Evolutionary conservation across 257 asterid species (phyloP), one percentile per base, ranked within the genome.

Genomic region (Voacanga thouarsii): DNA sequence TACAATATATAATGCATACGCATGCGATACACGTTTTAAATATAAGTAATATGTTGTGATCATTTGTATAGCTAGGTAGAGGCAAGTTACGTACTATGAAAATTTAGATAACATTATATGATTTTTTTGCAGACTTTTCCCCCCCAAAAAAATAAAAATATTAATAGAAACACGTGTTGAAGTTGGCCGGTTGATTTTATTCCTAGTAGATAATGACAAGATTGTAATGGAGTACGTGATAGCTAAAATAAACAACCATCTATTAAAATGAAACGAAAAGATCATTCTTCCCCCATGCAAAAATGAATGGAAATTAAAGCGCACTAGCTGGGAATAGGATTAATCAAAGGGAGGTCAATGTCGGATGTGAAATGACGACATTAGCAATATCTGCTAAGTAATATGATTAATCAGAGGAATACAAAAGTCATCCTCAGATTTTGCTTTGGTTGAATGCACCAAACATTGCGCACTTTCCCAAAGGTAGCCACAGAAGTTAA

Each of bases 241-340:
- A n/a, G n/a, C n/a, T n/a, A 15, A 39, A 33, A 63, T 28, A 28
- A 26, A 65, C 78, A 72, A 74, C 57, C 39, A 61, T 70, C 63
- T 53, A 33, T 33, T 33, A 33, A 33, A 33, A 33, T 33, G 37
- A 33, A 2, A 33, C 37, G 37, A 2, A 2, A 33, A 2, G 37
- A 33, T 33, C 37, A 33, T 33, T 33, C 1, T 33, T 33, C 37
- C 37, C 37, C 64, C 80, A 81, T 80, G 84, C 80, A 80, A 76
- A 70, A 39, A 24, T 56, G 72, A 72, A 81, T 76, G 84, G 80
- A 81, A 59, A 66, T n/a, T n/a, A n/a, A n/a, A n/a, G 60, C 66
- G 76, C 80, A 76, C 51, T 75, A 60, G 28, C 30, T 33, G 2
- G 37, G 37, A 33, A 33, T 33, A 33, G 37, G 37, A 33, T 33